Conservation (phyloP, 2,329 filamentous ascomycete genomes). For the Pestalotiopsis sp. region DNA sequence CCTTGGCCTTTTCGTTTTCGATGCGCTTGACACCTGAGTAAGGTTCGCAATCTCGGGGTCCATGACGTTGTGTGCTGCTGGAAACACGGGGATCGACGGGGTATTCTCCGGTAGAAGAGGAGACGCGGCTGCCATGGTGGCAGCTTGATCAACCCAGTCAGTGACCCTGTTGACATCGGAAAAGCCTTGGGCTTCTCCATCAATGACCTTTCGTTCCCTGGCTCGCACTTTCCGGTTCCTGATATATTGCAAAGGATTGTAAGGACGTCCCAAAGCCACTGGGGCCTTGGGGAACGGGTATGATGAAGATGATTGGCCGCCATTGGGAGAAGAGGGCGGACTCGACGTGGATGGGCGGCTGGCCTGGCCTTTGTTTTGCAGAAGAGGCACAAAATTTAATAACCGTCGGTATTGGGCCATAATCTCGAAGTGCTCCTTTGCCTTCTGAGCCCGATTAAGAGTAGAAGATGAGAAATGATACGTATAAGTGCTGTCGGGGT, state of each 20-base stretch:
- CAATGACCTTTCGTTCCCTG: conserved; percentile 73
- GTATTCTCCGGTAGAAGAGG: conserved; percentile 33
- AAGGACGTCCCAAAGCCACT: conserved; percentile 64
- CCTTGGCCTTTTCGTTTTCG: conserved; percentile 71
- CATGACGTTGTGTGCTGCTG: conserved; percentile 46
- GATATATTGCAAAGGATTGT: conserved; percentile 92
- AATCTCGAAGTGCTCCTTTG: conserved; percentile 82
- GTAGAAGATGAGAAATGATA: conserved; percentile 80
- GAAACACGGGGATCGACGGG: conserved; percentile 48
- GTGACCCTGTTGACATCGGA: conserved; percentile 71
- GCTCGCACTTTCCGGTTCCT: conserved; percentile 86
- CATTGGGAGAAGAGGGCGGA: conserved; percentile 41
- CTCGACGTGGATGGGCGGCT: conserved; percentile 41
- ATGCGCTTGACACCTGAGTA: conserved; percentile 42
- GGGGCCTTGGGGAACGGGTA: conserved; percentile 34
- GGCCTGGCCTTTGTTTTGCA: conserved; percentile 51
- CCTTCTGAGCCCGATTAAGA: conserved; percentile 79
- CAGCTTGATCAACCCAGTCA: conserved; percentile 76
- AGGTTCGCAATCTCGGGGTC: conserved; percentile 41
- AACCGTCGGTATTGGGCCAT: conserved; percentile 82
- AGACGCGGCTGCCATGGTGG: conserved; percentile 44
- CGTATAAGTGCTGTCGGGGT: conserved; percentile 52
- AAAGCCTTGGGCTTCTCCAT: conserved; percentile 78
- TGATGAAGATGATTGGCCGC: conserved; percentile 21
- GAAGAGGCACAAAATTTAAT: conserved; percentile 75